A percentile compares a stretch with the other conserved stretches of the same genome.
These are phyloP conservation scores for Kwoniella sp. DNA, from an alignment of 768 basidiomycete genomes.

Conservation along the genomic window DNA sequence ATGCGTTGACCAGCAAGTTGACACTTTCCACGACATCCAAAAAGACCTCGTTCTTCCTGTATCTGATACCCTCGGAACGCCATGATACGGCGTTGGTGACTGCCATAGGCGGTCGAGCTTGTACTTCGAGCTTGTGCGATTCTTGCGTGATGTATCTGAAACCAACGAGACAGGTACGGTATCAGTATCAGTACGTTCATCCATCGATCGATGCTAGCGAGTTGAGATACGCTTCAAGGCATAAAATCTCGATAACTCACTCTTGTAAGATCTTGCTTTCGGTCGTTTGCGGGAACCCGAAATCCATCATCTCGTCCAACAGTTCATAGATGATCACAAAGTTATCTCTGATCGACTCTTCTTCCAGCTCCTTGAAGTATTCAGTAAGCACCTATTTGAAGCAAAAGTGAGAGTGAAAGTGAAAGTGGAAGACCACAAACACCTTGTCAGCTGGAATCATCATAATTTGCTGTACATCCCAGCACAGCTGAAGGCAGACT, in stretches of 20 bases:
- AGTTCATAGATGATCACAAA: conserved; percentile 99
- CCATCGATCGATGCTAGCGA: too few species aligned
- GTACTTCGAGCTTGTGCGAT: conserved; percentile 92
- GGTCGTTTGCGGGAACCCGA: conserved; percentile 97
- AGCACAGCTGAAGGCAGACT: neutral
- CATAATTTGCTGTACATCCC: neutral
- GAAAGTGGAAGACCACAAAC: neutral
- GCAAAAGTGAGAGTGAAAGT: too few species aligned
- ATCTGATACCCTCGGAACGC: conserved; percentile 95
- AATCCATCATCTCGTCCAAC: conserved; percentile 99
- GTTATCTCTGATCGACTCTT: conserved; percentile 98
- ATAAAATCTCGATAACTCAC: conserved; percentile 59
- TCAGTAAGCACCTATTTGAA: conserved; percentile 86
- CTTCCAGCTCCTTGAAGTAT: conserved; percentile 99
- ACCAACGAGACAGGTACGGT: neutral
- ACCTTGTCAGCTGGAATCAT: too few species aligned
- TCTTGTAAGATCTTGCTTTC: conserved; percentile 99
- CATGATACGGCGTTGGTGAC: conserved; percentile 98
- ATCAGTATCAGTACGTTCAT: too few species aligned
- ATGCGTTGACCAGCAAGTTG: conserved; percentile 93
- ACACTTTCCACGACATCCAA: conserved; percentile 97
- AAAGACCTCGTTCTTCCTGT: conserved; percentile 99
- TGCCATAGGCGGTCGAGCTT: conserved; percentile 88
- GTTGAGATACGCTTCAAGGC: too few species aligned
- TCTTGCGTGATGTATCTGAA: conserved; percentile 94